Evolutionary conservation across 169 alveolate species (phyloP), one percentile per base, ranked within the genome.

Genomic region (Amoebophrya sp.): DNA sequence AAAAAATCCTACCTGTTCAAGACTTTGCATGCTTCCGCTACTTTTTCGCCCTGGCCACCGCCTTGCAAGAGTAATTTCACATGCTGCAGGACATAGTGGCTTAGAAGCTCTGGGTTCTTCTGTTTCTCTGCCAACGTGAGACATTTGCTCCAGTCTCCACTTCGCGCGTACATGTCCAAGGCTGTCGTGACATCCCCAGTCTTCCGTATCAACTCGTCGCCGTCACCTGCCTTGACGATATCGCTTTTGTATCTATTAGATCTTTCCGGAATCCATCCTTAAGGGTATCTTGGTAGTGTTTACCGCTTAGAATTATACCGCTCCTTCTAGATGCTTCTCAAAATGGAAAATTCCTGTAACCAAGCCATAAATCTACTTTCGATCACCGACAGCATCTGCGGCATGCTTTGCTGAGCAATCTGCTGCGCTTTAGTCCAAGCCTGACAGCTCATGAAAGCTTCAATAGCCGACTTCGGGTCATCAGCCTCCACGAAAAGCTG

Each of bases 21-120:
- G 26, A 65, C n/a, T 18, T 65, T 65, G 83, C 83, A 65, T 10
- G 83, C 83, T 18, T 65, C 83, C 83, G 18, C 38, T 6, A 65
- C 26, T 18, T 36, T 29, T 10, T 65, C 83, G 36, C 38, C 3
- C 2, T 29, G 18, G 3, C n/a, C 38, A 6, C n/a, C 2, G n/a
- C n/a, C n/a, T 18, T 65, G 83, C 83, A 65, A 36, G 39, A 65
- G 26, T 18, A 26, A 36, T 29, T 97, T 95, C 77, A 96, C 95
- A 54, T 89, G 89, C 91, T 40, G 93, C 93, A 78, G 90, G 41
- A 76, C 93, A 77, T 91, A 91, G 77, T 76, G 90, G 24, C 89
- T 78, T n/a, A 92, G 53, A 14, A 14, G 55, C 34, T 89, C 40
- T 26, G 94, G 94, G 3, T 91, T 91, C 34, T 23, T 0, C 40